Percentiles rank a stretch among this genome's conserved stretches.
phyloP scores from a whole-genome alignment of 148 eudicot genomes.

The Persicaria maculosa region DNA sequence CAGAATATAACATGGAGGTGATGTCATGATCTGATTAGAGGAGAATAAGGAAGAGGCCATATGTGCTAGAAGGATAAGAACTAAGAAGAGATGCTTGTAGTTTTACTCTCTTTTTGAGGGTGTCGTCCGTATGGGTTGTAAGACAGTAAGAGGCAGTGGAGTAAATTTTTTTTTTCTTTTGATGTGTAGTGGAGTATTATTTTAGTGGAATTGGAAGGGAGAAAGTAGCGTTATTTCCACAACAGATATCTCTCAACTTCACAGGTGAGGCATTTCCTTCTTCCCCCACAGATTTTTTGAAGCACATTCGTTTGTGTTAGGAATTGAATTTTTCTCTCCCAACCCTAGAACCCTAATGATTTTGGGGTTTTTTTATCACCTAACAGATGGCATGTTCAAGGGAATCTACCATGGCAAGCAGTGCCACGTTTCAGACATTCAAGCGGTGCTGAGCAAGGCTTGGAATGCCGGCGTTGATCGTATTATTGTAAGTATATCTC shows the following conservation, averaged over 20 bases:
- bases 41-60: too few relatives aligned
- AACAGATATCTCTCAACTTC: conserved; percentile 90
- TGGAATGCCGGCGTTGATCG: conserved; percentile 92
- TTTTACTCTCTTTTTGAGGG: too few relatives aligned
- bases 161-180: too few relatives aligned
- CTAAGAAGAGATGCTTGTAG: too few relatives aligned
- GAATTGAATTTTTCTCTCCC: neutral
- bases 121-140: too few relatives aligned
- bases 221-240: neutral
- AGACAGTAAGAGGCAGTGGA: too few relatives aligned
- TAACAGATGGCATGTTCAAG: conserved; percentile 79
- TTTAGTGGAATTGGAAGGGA: too few relatives aligned
- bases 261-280: conserved; percentile 48
- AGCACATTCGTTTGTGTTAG: neutral
- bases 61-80: too few relatives aligned
- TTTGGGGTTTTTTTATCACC: neutral
- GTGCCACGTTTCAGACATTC: conserved; percentile 42
- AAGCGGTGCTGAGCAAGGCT: conserved; percentile 56
- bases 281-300: neutral
- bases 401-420: conserved; percentile 82
- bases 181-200: too few relatives aligned
- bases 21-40: too few relatives aligned
- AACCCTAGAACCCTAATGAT: neutral
- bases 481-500: conserved; percentile 52
- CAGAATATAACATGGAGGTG: too few relatives aligned